phyloP scores from a whole-genome alignment of 2,329 filamentous ascomycete species.

The Ophiosphaerella herpotricha region DNA sequence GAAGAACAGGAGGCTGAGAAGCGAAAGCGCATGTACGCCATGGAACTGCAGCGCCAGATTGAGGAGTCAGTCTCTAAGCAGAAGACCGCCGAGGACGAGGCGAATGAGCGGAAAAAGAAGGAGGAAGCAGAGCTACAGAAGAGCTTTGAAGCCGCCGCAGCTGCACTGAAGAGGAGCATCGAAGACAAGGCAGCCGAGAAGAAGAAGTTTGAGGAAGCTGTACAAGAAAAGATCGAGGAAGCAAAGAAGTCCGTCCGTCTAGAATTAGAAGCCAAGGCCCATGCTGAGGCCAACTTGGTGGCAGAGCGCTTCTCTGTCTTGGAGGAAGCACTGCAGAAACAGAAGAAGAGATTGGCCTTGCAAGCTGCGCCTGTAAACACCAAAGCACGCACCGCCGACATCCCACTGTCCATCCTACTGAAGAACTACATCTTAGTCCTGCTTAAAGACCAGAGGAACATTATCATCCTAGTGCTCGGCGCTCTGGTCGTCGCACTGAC shows the following conservation, averaged over 20 bases:
- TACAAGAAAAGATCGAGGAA: constrained; percentile 35
- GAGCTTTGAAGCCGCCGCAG: constrained; percentile 33
- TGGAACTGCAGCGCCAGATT: constrained; percentile 37
- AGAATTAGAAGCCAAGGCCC: constrained; percentile 36
- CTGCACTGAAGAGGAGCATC: constrained; percentile 29
- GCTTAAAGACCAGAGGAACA: constrained; percentile 58
- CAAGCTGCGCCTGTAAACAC: constrained; percentile 9
- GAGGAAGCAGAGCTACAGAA: constrained; percentile 33
- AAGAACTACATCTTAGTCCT: constrained; percentile 60
- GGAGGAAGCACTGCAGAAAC: constrained; percentile 33
- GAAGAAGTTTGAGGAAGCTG: constrained; percentile 30
- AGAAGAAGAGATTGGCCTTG: constrained; percentile 7
- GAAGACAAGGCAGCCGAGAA: constrained; percentile 36
- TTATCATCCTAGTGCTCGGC: constrained; percentile 54
- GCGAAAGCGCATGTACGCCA: constrained; percentile 34
- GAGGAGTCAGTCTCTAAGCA: constrained; percentile 38
- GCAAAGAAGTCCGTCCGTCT: constrained; percentile 40
- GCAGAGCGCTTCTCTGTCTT: constrained; percentile 36
- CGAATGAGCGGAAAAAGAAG: constrained; percentile 26
- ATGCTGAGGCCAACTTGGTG: constrained; percentile 32
- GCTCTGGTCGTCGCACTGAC: constrained; percentile 50
- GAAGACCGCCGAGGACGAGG: constrained; percentile 34
- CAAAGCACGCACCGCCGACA: constrained; percentile 39
- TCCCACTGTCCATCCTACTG: constrained; percentile 58
- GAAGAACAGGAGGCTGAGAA: constrained; percentile 46